Evolutionary conservation across 202 grass and related monocot species (phyloP), one percentile per base, ranked within the genome.

Genomic region (Schoenoplectus triqueter): DNA sequence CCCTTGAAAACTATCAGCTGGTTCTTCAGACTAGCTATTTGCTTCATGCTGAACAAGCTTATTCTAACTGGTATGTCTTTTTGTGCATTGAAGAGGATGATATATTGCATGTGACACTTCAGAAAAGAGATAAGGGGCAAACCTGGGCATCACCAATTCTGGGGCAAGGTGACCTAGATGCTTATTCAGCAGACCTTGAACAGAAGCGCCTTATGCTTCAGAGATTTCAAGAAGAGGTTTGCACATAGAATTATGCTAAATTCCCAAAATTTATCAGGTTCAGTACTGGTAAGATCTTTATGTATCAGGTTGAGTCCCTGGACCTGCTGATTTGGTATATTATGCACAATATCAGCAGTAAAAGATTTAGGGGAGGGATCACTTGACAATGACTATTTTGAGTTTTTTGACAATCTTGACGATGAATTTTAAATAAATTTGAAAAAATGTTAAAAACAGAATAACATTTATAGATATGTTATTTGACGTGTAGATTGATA

Each of bases 221-320:
- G 91, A 98, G 96, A 69, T 98, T 98, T 74, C 96, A 98, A 83
- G 96, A 98, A 98, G 96, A 98, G 91, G 96, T 98, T 87, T 92
- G 57, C 48, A 51, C 64, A 8, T 82, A 51, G 9, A 67, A 9
- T 46, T 82, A 52, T 11, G 40, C 13, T 67, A 82, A 68, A n/a
- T 52, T 52, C 2, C 50, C 17, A 82, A 66, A 82, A 15, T 66
- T 48, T 82, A n/a, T 68, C 39, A 79, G 31, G 50, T 45, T 59
- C 10, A 79, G 8, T 31, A 31, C 31, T 31, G 31, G 31, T 31
- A 31, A 31, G 31, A 31, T 31, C 31, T 31, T 31, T 31, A 31
- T 31, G 31, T 31, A 31, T 31, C 31, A 31, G 31, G 31, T 31
- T 31, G 31, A 31, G 31, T 31, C 31, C 31, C 31, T 31, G 31